Base-by-base conservation (phyloP, 1,284 basidiomycete species). In the Meripilus lineatus region DNA sequence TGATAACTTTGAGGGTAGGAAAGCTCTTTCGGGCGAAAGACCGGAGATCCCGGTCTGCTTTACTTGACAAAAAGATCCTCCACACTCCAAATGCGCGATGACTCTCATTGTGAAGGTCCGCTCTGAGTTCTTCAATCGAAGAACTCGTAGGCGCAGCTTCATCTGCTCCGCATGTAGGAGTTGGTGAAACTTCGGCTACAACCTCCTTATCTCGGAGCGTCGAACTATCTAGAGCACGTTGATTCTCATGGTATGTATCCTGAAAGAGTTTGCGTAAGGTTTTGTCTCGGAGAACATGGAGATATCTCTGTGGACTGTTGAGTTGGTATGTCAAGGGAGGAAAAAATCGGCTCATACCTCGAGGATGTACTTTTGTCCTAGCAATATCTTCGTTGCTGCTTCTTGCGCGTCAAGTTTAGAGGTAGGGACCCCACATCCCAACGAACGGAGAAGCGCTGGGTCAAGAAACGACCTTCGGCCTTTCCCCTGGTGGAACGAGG, bases 21-120 rank as follows among this genome's bases (percentile, higher is more conserved):
- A 77, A 68, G 3, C 63, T 61, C 24, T 63, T 65, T 3, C 63
- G 64, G 5, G 65, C 51, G n/a, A n/a, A n/a, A 15, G 66, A 61
- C 3, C 72, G 67, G 2, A 79, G 51, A 42, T 72, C 64, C 17
- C 59, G 59, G 30, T 69, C 65, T 1, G 71, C 77, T 3, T 67
- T 58, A 0, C 60, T 66, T 1, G 71, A 69, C 2, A 79, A 66
- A 13, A 72, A 57, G 41, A 79, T 70, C 0, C 60, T 58, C 78
- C 77, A 79, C 22, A 70, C 67, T 0, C 77, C 77, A 30, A 78
- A 74, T 0, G 68, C 72, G 4, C 69, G 62, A 0, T 69, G 71
- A 30, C 64, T 73, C n/a, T 75, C 71, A 48, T 74, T 73, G 51
- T 74, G 70, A 0, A 76, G 54, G 0, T 69, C 67, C 14, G 69